Evolutionary conservation across 306 rosid species (phyloP).

Genomic region (Gleditsia sinensis): DNA sequence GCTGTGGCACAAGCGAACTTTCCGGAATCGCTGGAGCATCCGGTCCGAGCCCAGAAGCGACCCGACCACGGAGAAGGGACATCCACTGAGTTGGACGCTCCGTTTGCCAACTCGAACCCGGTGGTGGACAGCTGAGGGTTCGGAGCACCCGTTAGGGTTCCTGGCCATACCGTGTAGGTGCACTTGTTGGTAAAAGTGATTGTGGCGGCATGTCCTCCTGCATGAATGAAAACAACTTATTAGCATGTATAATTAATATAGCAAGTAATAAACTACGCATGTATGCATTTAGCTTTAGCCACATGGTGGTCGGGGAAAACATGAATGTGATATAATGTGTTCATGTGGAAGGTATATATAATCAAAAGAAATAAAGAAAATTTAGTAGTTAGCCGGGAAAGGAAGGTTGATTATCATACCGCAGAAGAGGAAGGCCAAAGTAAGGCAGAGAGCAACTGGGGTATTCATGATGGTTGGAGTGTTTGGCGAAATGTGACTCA

Average conservation of each 20-base stretch:
- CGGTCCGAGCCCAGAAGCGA: constrained; percentile 60
- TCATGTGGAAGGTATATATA: too few relatives aligned
- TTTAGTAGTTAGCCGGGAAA: not conserved
- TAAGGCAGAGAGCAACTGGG: too few relatives aligned
- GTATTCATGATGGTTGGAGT: too few relatives aligned
- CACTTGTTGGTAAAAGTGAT: constrained; percentile 55
- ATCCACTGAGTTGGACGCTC: constrained; percentile 30
- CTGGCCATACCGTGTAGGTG: constrained; percentile 63
- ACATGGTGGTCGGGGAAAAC: too few relatives aligned
- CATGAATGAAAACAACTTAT: too few relatives aligned
- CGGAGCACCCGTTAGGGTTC: constrained; percentile 49
- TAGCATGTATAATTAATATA: too few relatives aligned
- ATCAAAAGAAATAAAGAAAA: too few relatives aligned
- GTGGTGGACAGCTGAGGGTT: constrained; percentile 53
- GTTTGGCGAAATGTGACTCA: too few relatives aligned
- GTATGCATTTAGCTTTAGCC: too few relatives aligned
- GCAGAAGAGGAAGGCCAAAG: too few relatives aligned
- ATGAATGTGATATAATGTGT: not conserved
- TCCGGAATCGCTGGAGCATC: constrained; percentile 44
- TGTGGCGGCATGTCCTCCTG: constrained; percentile 38
- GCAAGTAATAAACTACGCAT: not conserved
- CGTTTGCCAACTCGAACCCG: constrained; percentile 44
- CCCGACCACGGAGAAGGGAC: constrained; percentile 64
- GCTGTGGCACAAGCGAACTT: constrained; percentile 52
- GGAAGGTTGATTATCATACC: not conserved